Evolutionary conservation across 2,329 filamentous ascomycete species (phyloP).

Genomic region (Esteya vermicola): DNA sequence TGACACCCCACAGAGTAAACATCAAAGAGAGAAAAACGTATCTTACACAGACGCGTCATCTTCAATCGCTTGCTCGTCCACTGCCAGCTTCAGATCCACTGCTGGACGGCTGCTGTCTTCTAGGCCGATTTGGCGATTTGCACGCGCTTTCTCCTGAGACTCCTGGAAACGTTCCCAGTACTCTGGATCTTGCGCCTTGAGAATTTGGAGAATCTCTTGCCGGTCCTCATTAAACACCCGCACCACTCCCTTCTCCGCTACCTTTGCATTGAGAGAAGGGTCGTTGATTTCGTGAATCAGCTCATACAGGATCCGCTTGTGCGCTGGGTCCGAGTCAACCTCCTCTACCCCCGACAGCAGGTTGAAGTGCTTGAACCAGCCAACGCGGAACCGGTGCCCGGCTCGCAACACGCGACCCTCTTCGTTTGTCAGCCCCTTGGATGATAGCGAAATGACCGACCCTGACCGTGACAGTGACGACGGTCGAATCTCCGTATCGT

Average conservation of each 20-base stretch:
- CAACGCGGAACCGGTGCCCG: constrained; percentile 41
- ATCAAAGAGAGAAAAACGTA: background rate
- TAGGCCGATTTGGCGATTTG: constrained; percentile 27
- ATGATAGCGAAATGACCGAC: constrained; percentile 34
- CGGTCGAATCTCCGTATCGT: constrained; percentile 30
- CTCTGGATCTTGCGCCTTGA: constrained; percentile 49
- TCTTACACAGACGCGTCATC: background rate
- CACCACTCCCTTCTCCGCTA: constrained; percentile 44
- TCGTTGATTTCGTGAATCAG: constrained; percentile 51
- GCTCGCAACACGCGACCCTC: constrained; percentile 41
- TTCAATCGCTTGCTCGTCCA: constrained; percentile 4
- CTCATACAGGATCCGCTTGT: constrained; percentile 39
- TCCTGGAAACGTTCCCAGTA: constrained; percentile 51
- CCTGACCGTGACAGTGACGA: constrained; percentile 33
- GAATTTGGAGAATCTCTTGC: constrained; percentile 30
- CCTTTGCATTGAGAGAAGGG: constrained; percentile 37
- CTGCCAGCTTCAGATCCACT: background rate
- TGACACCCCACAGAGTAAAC: no score
- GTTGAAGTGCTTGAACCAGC: constrained; percentile 37
- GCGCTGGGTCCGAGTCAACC: constrained; percentile 34
- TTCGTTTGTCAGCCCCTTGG: constrained; percentile 39
- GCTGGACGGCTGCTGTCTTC: constrained; percentile 1
- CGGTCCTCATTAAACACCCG: constrained; percentile 45
- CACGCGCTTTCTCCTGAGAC: constrained; percentile 43
- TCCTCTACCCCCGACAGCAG: constrained; percentile 33